Conservation (phyloP, 768 basidiomycete genomes). For the Strobilomyces echinocephalus region DNA sequence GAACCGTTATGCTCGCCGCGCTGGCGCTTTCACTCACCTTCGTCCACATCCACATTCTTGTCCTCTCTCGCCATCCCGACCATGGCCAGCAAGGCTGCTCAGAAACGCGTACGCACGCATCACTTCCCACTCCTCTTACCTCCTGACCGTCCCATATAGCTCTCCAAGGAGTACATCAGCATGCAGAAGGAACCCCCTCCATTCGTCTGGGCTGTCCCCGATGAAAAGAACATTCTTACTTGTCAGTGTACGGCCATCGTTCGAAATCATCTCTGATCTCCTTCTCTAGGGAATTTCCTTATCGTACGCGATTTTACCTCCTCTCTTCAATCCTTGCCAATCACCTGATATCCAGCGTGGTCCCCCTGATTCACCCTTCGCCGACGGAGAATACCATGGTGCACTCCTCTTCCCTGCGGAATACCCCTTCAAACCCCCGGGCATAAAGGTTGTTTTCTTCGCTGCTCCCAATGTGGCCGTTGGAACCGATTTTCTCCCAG, state of each 20-base stretch:
- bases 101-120: constrained; percentile 62
- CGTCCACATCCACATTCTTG: constrained; percentile 19
- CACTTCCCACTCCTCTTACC: neutral
- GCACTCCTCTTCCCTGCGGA: constrained; percentile 88
- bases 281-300: constrained; percentile 82
- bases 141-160: constrained; percentile 36
- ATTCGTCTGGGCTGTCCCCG: constrained; percentile 92
- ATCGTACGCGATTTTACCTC: constrained; percentile 53
- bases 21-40: constrained; percentile 20
- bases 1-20: constrained; percentile 20
- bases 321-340: constrained; percentile 1
- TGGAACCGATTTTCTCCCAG: constrained; percentile 37
- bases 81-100: constrained; percentile 85
- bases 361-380: constrained; percentile 87
- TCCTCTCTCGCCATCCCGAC: constrained; percentile 2
- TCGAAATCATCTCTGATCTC: constrained; percentile 9
- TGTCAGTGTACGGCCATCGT: constrained; percentile 51
- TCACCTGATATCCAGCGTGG: constrained; percentile 57
- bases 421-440: constrained; percentile 95
- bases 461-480: constrained; percentile 2
- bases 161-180: constrained; percentile 81
- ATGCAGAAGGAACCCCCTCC: constrained; percentile 95
- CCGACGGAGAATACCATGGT: constrained; percentile 92
- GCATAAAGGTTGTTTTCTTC: constrained; percentile 72
- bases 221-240: constrained; percentile 95